Conservation (phyloP, 768 basidiomycete species). For the Phaeolepiota aurea region DNA sequence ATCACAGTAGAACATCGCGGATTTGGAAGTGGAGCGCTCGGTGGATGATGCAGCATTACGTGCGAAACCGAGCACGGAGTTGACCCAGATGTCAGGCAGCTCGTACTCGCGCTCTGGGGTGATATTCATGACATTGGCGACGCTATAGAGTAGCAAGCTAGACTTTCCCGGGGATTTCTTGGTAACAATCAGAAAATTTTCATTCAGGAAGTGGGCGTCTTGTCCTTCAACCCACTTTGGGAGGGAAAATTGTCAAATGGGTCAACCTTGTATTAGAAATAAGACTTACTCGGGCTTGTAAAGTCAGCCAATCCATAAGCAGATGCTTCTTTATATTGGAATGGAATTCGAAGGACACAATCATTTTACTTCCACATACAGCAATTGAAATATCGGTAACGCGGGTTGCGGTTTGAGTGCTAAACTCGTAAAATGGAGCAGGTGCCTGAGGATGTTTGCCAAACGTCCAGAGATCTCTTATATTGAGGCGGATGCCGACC, state of each 20-base stretch:
- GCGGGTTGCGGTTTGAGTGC: slow-evolving; percentile 23
- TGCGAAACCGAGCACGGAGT: slow-evolving; percentile 36
- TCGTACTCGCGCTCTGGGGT: slow-evolving; percentile 43
- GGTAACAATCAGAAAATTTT: slow-evolving; percentile 34
- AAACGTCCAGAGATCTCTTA: slow-evolving; percentile 49
- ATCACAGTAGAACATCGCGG: slow-evolving; percentile 50
- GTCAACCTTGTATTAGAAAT: no score
- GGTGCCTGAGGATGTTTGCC: slow-evolving; percentile 42
- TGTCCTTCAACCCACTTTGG: slow-evolving; percentile 42
- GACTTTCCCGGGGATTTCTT: slow-evolving; percentile 25
- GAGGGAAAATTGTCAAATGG: slow-evolving; percentile 5
- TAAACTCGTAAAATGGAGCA: slow-evolving; percentile 31
- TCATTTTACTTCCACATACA: slow-evolving; percentile 35
- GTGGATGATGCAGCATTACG: slow-evolving; percentile 35
- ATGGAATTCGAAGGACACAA: slow-evolving; percentile 31
- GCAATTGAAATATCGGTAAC: slow-evolving; percentile 25
- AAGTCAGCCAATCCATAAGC: slow-evolving; percentile 41
- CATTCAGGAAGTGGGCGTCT: slow-evolving; percentile 36
- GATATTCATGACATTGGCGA: slow-evolving; percentile 32
- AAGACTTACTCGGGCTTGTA: slow-evolving; percentile 33
- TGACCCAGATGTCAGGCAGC: slow-evolving; percentile 44
- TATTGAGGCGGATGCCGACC: slow-evolving; percentile 36
- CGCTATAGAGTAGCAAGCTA: slow-evolving; percentile 37
- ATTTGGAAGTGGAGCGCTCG: slow-evolving; percentile 25
- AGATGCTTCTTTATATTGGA: slow-evolving; percentile 34